Evolutionary conservation across 306 rosid species (phyloP).

Genomic region (Rosa persica): DNA sequence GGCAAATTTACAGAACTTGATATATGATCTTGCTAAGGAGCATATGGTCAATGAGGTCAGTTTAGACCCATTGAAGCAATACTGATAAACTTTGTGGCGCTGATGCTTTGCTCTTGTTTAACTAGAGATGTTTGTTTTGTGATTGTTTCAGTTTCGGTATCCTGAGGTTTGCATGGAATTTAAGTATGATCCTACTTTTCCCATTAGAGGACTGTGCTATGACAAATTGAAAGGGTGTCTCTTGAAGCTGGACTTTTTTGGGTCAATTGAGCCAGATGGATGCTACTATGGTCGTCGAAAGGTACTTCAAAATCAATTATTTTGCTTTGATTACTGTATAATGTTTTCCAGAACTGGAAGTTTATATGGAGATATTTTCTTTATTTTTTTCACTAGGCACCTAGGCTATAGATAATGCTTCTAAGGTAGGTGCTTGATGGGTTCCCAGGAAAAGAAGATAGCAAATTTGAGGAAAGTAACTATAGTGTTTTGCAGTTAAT

Average conservation of each 20-base stretch:
- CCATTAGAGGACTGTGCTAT: conserved; percentile 88
- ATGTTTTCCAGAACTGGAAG: not conserved
- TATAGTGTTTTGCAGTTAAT: no score
- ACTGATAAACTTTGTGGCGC: conserved; percentile 11
- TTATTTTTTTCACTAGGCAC: not conserved
- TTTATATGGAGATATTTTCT: not conserved
- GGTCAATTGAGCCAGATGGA: conserved; percentile 82
- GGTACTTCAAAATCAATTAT: conserved; percentile 42
- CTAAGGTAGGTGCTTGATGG: not conserved
- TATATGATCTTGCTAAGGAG: conserved; percentile 89
- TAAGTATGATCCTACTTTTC: conserved; percentile 79
- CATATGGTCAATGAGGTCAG: conserved; percentile 85
- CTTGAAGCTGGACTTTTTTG: conserved; percentile 89
- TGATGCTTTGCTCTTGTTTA: not conserved
- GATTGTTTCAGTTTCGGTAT: conserved; percentile 71
- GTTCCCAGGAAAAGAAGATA: not conserved
- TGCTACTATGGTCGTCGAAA: conserved; percentile 89
- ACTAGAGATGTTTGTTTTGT: conserved; percentile 22
- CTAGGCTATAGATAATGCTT: not conserved
- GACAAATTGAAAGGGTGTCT: conserved; percentile 88
- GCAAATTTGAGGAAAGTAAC: not conserved
- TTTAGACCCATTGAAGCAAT: not conserved
- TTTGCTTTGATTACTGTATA: not conserved
- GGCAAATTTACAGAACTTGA: conserved; percentile 73
- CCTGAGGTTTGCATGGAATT: conserved; percentile 76